These are phyloP conservation scores for Nadsonia fulvescens DNA, from an alignment of 805 yeast genomes.

Conservation along the genomic window DNA sequence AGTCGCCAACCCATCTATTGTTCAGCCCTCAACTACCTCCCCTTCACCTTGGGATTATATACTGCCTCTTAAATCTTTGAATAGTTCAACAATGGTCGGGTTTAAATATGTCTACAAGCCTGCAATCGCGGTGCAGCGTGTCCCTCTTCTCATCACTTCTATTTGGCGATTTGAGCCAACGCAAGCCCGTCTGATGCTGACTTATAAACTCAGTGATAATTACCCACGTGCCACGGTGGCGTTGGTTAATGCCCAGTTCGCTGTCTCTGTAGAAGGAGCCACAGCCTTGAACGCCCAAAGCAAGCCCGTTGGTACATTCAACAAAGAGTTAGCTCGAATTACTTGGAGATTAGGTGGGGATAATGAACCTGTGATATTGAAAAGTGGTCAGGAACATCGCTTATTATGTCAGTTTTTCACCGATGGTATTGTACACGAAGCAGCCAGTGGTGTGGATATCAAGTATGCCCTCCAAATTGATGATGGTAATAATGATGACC, in stretches of 20 bases:
- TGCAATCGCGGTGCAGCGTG: constrained; percentile 24
- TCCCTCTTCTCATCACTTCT: constrained; percentile 58
- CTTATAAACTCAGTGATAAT: constrained; percentile 37
- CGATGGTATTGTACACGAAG: constrained; percentile 49
- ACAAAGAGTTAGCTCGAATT: constrained; percentile 67
- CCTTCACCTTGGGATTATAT: constrained; percentile 13
- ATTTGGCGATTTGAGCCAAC: constrained; percentile 78
- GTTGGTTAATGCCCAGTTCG: constrained; percentile 28
- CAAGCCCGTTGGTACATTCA: constrained; percentile 84
- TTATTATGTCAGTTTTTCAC: constrained; percentile 79
- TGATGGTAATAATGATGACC: no score
- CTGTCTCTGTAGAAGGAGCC: constrained; percentile 46
- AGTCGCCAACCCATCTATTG: constrained; percentile 34
- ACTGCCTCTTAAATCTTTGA: constrained; percentile 5
- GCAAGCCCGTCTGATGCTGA: constrained; percentile 73
- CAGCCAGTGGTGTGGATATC: constrained; percentile 54
- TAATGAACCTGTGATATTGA: constrained; percentile 19
- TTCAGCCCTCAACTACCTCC: constrained; percentile 22
- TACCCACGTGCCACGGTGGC: constrained; percentile 23
- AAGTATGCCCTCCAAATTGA: constrained; percentile 19
- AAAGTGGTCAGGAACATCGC: constrained; percentile 34
- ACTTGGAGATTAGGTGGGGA: constrained; percentile 55
- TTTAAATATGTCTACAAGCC: constrained; percentile 46
- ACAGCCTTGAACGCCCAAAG: constrained; percentile 54
- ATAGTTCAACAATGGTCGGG: constrained; percentile 41